Conservation (phyloP, 257 asterid genomes). For the Ajuga chamaepitys region DNA sequence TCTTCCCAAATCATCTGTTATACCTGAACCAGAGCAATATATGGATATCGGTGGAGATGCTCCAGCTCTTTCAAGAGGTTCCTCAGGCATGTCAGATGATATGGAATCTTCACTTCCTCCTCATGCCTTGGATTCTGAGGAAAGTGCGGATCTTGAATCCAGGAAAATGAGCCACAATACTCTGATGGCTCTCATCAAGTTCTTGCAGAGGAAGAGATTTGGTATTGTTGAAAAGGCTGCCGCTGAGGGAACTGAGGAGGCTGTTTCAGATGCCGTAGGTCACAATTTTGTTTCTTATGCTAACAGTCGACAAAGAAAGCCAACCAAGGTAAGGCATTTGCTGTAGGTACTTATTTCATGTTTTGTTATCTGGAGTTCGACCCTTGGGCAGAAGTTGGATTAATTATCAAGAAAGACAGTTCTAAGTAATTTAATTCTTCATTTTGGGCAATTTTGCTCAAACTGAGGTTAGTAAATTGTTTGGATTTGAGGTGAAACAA, state of each 20-base stretch:
- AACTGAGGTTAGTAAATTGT: neutral
- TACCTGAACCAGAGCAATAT: constrained; percentile 77
- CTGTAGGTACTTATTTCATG: neutral
- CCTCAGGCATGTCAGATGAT: constrained; percentile 83
- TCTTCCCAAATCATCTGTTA: constrained; percentile 77
- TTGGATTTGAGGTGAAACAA: neutral
- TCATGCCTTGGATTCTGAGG: constrained; percentile 57
- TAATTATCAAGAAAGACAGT: neutral
- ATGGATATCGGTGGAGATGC: constrained; percentile 62
- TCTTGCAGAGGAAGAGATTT: constrained; percentile 80
- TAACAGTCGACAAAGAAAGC: constrained; percentile 51
- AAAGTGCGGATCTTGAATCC: constrained; percentile 64
- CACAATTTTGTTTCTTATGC: constrained; percentile 63
- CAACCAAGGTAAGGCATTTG: constrained; percentile 50
- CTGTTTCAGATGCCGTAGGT: constrained; percentile 94
- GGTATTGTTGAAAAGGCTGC: constrained; percentile 85
- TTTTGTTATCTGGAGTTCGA: neutral
- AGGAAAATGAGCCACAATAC: constrained; percentile 91
- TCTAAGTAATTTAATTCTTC: neutral
- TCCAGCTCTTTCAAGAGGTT: constrained; percentile 68
- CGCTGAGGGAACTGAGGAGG: constrained; percentile 98
- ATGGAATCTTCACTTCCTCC: constrained; percentile 53
- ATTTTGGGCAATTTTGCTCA: neutral
- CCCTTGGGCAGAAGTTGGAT: neutral
- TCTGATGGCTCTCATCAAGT: constrained; percentile 94